Base-by-base conservation (phyloP, 495 filamentous ascomycete species). In the Penicillium paradoxum region DNA sequence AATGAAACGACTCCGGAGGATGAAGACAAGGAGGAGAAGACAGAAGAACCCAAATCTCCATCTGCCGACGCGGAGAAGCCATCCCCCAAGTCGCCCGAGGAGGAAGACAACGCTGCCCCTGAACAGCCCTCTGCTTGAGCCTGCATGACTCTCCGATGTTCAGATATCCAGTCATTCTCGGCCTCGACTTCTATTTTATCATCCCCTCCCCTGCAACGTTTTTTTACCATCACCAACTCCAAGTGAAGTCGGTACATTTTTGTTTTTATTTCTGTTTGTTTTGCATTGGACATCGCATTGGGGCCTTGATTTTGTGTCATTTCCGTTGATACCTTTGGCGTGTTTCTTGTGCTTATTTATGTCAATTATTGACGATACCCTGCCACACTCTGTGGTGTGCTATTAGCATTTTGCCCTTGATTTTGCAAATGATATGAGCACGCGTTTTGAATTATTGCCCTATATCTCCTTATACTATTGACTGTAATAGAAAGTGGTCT, bases 311-410 rank as follows among this genome's bases (percentile, higher is more conserved):
- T 37, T 52, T 43, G 18, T 25, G 42, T 33, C 21, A 27, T 61
- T 53, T 51, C 22, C 34, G 22, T 53, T 53, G 62, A 57, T 56
- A 56, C 46, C 59, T 55, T 42, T 52, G 60, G 50, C 57, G 53
- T 54, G 45, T 56, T 54, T 52, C 25, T 42, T 56, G 41, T 53
- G 59, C 51, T 51, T 49, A 42, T 48, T 45, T 27, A 48, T 63
- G 57, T 55, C 56, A 63, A 48, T 57, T 57, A 55, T 53, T 59
- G 61, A 59, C 63, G 63, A 66, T 66, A 66, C 63, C 63, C 63
- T 59, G 45, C 58, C 58, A 57, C 53, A 36, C 13, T 34, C 7
- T 42, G 48, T 41, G 47, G 47, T 24, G 19, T 34, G 38, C 49
- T 42, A 29, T 14, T 39, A 27, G 38, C 39, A 51, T 51, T 18